phyloP scores from a whole-genome alignment of 495 filamentous ascomycete species.

The Collariella sp. region DNA sequence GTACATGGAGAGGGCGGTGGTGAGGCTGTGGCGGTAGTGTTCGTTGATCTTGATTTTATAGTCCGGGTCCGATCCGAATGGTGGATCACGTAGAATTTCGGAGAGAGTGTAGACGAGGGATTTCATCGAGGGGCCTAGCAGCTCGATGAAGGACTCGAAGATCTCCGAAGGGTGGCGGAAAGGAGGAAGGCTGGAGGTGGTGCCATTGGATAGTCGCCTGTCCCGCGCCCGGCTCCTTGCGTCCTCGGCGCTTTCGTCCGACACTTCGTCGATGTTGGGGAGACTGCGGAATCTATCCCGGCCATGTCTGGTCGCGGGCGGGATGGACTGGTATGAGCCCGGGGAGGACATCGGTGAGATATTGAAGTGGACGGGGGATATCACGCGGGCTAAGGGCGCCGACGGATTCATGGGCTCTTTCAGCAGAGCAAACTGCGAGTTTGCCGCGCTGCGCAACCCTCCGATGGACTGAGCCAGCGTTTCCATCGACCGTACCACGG shows the following conservation, averaged over 20 bases:
- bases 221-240: conserved; percentile 23
- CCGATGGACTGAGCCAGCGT: conserved; percentile 83
- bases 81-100: conserved; percentile 78
- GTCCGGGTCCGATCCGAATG: conserved; percentile 58
- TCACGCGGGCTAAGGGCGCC: conserved; percentile 12
- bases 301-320: conserved; percentile 25
- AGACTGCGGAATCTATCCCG: conserved; percentile 34
- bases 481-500: conserved; percentile 76
- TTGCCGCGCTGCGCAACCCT: conserved; percentile 80
- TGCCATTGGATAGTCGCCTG: conserved; percentile 5
- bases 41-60: conserved; percentile 65
- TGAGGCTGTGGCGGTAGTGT: conserved; percentile 67
- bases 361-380: conserved; percentile 20
- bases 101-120: conserved; percentile 84
- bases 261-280: conserved; percentile 57
- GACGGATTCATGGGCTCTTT: conserved; percentile 43
- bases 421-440: conserved; percentile 78
- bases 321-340: conserved; percentile 23
- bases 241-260: conserved; percentile 50
- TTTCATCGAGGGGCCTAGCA: conserved; percentile 91
- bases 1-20: conserved; percentile 71
- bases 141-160: conserved; percentile 76
- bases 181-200: conserved; percentile 19
- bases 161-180: conserved; percentile 61
- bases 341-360: conserved; percentile 27